Evolutionary conservation across 2,329 filamentous ascomycete species (phyloP), one percentile per base, ranked within the genome.

Genomic region (Microsporum audouinii): DNA sequence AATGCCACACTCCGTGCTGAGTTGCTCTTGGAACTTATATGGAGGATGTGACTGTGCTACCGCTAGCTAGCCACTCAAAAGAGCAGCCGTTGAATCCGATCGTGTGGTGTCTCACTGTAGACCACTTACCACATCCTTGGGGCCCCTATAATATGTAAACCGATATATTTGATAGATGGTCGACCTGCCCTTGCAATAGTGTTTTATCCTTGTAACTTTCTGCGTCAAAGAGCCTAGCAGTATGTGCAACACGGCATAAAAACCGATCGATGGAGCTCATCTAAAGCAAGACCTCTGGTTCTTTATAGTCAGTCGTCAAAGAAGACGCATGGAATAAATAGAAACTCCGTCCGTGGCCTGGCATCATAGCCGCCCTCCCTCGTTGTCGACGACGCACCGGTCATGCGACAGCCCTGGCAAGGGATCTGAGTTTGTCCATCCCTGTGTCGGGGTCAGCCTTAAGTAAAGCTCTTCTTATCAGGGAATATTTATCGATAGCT

Each of bases 11-110:
- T 5, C 14, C 4, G 8, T 14, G 17, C 17, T n/a, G 51, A 55
- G 33, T n/a, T 55, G 34, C 31, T 5, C 12, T 14, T 2, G 31
- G 2, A 33, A 14, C 51, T 55, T 31, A 36, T 29, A 55, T 34
- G 51, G n/a, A 55, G 29, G 51, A 55, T 55, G 51, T 55, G 51
- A 55, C 8, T 55, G 51, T 55, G 51, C 51, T 34, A 55, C 51
- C 27, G 3, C 14, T 2, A 23, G 17, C 43, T 8, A 5, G 43
- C 14, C 14, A 27, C 43, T 38, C n/a, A 55, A n/a, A 31, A 55
- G 31, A 53, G 27, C 49, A 34, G 49, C 3, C 49, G 49, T 12
- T 53, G 27, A 12, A 36, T 23, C 4, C 49, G 3, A 53, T 29
- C 51, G 8, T 36, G 51, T 31, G 49, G 51, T 36, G 31, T 23